Percentiles rank a stretch among this genome's conserved stretches.
Conservation (phyloP, 106 monocot species). For the Dendrobium nobile region DNA sequence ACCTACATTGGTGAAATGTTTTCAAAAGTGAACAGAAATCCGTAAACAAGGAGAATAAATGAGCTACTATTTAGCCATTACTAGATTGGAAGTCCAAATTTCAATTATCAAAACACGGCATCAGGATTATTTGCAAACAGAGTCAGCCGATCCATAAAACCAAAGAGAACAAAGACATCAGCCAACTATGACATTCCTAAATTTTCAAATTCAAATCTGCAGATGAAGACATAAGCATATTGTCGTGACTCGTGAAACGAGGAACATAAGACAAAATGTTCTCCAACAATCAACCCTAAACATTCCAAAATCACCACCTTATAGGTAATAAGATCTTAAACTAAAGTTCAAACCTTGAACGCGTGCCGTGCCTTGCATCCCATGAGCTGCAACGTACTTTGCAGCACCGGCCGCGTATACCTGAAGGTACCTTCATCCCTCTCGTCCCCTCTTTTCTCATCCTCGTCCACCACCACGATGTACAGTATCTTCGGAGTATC, state of each 20-base stretch:
- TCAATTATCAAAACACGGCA: background rate
- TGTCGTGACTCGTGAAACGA: background rate
- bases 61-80: no score
- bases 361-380: slow-evolving; percentile 59
- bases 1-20: no score
- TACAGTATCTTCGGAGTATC: slow-evolving; percentile 13
- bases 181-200: background rate
- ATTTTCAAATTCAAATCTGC: background rate
- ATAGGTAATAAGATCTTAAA: background rate
- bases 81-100: no score
- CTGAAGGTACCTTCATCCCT: slow-evolving; percentile 20
- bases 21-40: no score
- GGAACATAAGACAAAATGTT: background rate
- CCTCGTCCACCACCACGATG: slow-evolving; percentile 11
- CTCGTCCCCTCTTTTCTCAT: background rate
- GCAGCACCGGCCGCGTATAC: slow-evolving; percentile 45
- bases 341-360: slow-evolving; percentile 29
- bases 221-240: slow-evolving; percentile 2
- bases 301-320: background rate
- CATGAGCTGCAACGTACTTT: slow-evolving; percentile 56
- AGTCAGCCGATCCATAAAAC: background rate
- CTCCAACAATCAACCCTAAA: background rate
- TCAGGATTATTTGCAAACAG: background rate
- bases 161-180: background rate
- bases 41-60: background rate